Percentiles rank a stretch among this genome's conserved stretches.
phyloP scores from a whole-genome alignment of 495 filamentous ascomycete genomes.

The Daldinia vernicosa region DNA sequence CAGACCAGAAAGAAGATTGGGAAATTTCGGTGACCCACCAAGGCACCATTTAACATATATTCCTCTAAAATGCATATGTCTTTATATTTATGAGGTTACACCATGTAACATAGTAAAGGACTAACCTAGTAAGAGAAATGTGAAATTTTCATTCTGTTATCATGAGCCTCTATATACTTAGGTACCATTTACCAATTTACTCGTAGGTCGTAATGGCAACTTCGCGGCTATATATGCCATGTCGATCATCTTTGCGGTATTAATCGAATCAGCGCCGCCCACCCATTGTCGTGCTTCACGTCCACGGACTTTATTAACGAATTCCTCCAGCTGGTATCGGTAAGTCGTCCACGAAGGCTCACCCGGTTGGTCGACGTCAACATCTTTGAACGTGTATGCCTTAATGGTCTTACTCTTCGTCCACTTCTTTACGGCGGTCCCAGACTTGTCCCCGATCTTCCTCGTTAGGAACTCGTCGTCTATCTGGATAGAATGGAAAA shows the following conservation, averaged over 20 bases:
- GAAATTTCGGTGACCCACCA: slow-evolving; percentile 24
- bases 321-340: slow-evolving; percentile 64
- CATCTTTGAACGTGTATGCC: slow-evolving; percentile 57
- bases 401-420: slow-evolving; percentile 53
- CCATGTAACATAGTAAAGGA: too few species aligned
- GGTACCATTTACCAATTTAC: slow-evolving; percentile 30
- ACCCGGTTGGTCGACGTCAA: slow-evolving; percentile 47
- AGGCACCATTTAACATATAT: background rate
- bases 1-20: slow-evolving; percentile 3
- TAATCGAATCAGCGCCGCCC: slow-evolving; percentile 59
- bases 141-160: background rate
- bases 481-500: slow-evolving; percentile 64
- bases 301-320: slow-evolving; percentile 62
- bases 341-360: slow-evolving; percentile 62
- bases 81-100: too few species aligned
- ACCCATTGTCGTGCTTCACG: slow-evolving; percentile 62
- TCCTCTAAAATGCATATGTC: background rate
- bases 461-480: slow-evolving; percentile 55
- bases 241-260: slow-evolving; percentile 64
- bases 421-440: slow-evolving; percentile 54
- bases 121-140: too few species aligned
- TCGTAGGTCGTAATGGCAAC: slow-evolving; percentile 53
- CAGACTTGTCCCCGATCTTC: slow-evolving; percentile 33
- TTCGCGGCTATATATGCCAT: slow-evolving; percentile 60
- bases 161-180: background rate